Evolutionary conservation across 2,329 filamentous ascomycete species (phyloP), one percentile per base, ranked within the genome.

Genomic region (Ceratocystis colombiana): DNA sequence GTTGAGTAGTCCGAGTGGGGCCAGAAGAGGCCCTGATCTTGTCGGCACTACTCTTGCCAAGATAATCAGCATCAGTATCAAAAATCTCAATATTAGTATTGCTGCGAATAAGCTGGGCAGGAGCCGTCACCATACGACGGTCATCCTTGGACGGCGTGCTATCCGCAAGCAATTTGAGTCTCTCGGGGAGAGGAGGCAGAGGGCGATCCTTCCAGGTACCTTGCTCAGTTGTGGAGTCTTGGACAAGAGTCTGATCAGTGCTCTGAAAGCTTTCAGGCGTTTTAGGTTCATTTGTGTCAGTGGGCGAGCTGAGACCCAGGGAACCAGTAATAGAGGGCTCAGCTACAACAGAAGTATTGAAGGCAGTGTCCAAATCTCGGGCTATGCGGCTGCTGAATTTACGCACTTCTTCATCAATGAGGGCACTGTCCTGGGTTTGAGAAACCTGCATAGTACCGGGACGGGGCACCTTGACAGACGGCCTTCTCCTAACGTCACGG

Each of bases 321-420:
- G 44, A 62, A 12, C 30, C 66, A 20, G 17, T 64, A 17, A 46
- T 41, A 4, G 61, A 66, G 2, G 57, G 33, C 17, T 76, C 75
- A 20, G 75, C 73, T 15, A 82, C 75, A 10, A 83, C 70, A 8
- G 79, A 81, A 70, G 88, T 85, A 72, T 90, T 92, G 77, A 97
- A 96, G 1, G 92, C 92, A 72, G 94, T 89, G 72, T 97, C 92
- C 72, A 92, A 95, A 67, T 94, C 89, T 74, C 90, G 90, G 62
- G 90, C 90, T 68, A 96, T 86, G 71, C 90, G 90, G 71, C 53
- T 59, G 71, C 90, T 96, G 67, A 95, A 88, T 71, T 93, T 87
- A 5, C 90, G 82, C 65, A 94, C 83, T 73, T 96, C 92, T 67
- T 91, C 90, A 70, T 84, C 86, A 71, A 81, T 64, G 12, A 67